Percentiles rank a stretch among this genome's conserved stretches.
phyloP scores from a whole-genome alignment of 2,329 filamentous ascomycete genomes.

The Sarocladium brachiariae region DNA sequence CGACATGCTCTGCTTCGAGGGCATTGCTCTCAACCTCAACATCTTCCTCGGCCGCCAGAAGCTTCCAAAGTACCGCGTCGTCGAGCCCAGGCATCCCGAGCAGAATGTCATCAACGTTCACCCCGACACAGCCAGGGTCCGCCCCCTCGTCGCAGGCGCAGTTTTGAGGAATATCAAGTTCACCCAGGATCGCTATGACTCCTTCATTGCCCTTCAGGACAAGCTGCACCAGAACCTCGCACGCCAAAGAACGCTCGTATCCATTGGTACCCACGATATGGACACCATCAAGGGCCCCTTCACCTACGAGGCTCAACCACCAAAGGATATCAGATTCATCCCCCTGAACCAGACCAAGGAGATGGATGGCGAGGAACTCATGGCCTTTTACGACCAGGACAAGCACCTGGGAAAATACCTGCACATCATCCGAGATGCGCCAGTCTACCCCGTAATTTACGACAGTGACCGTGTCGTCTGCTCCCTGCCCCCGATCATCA shows the following conservation, averaged over 20 bases:
- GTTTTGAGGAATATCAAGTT: slow-evolving; percentile 89
- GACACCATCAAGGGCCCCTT: slow-evolving; percentile 92
- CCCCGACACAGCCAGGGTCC: slow-evolving; percentile 67
- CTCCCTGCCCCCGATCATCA: slow-evolving; percentile 96
- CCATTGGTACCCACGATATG: slow-evolving; percentile 94
- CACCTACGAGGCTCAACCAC: slow-evolving; percentile 86
- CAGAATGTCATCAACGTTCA: slow-evolving; percentile 75
- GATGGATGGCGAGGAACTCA: slow-evolving; percentile 82
- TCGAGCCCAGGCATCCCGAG: slow-evolving; percentile 64
- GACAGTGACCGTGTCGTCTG: slow-evolving; percentile 82
- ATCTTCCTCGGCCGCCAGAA: slow-evolving; percentile 76
- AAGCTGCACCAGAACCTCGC: slow-evolving; percentile 97
- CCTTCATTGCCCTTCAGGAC: slow-evolving; percentile 96
- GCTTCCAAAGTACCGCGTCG: slow-evolving; percentile 73
- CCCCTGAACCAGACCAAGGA: slow-evolving; percentile 87
- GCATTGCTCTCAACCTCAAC: slow-evolving; percentile 90
- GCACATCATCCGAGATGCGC: slow-evolving; percentile 88
- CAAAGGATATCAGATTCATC: slow-evolving; percentile 85
- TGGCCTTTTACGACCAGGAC: slow-evolving; percentile 93
- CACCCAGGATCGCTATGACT: slow-evolving; percentile 85
- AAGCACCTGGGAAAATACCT: slow-evolving; percentile 85
- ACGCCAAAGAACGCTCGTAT: slow-evolving; percentile 85
- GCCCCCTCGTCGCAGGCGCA: slow-evolving; percentile 83
- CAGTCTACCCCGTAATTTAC: slow-evolving; percentile 92
- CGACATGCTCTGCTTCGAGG: slow-evolving; percentile 96